Conservation (phyloP, 768 basidiomycete species). For the Clathrus columnatus region DNA sequence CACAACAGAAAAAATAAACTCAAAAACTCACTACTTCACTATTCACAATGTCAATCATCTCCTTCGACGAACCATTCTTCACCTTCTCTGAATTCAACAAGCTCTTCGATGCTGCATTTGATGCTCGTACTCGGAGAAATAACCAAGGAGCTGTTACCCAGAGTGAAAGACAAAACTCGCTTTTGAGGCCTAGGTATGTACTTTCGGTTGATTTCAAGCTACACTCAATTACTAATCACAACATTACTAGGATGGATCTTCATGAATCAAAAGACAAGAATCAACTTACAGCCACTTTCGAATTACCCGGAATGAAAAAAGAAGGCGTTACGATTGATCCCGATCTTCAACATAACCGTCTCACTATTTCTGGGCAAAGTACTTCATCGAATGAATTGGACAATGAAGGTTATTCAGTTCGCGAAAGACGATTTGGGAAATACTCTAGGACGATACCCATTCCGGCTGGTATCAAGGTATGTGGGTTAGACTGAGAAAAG, state of each 20-base stretch:
- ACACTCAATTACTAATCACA: neutral
- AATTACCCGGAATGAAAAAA: constrained; percentile 45
- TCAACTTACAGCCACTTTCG: constrained; percentile 42
- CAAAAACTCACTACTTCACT: too few relatives aligned
- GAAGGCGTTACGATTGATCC: constrained; percentile 39
- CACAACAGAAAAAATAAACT: too few relatives aligned
- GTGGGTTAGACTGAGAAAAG: neutral
- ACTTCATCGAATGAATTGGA: constrained; percentile 24
- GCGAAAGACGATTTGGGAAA: constrained; percentile 40
- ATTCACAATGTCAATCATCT: neutral
- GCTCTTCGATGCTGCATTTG: constrained; percentile 3
- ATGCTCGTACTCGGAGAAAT: neutral
- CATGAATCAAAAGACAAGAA: constrained; percentile 34
- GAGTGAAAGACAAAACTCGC: neutral
- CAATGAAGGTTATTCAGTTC: constrained; percentile 31
- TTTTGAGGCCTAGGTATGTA: neutral
- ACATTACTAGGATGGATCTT: constrained; percentile 29
- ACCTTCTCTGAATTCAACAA: constrained; percentile 1
- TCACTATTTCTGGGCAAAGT: constrained; percentile 41
- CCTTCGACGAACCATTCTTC: neutral
- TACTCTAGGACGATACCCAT: constrained; percentile 41
- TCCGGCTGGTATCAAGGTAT: constrained; percentile 42
- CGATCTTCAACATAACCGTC: constrained; percentile 36
- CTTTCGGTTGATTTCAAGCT: neutral
- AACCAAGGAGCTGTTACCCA: neutral